Conservation (phyloP, 2,329 filamentous ascomycete genomes). For the Didymella pinodella region DNA sequence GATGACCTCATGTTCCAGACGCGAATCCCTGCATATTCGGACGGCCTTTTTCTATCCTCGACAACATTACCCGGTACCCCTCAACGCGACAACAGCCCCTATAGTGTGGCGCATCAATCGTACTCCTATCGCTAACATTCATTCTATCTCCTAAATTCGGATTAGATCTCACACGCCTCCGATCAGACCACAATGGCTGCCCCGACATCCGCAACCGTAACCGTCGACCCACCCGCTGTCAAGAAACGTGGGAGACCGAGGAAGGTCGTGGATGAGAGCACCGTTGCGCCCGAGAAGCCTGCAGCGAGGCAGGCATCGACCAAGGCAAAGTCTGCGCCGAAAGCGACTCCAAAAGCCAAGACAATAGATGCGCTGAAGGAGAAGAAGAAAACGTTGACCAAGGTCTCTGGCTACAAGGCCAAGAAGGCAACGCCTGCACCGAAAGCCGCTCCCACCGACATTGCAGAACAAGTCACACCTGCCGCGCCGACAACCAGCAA, state of each 20-base stretch:
- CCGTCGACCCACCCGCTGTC: conserved; percentile 23
- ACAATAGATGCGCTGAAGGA: conserved; percentile 21
- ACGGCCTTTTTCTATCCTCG: conserved; percentile 26
- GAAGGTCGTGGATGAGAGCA: conserved; percentile 39
- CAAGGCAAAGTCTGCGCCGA: conserved; percentile 27
- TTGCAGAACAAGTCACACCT: conserved; percentile 32
- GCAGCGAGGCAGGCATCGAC: conserved; percentile 35
- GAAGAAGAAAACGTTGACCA: conserved; percentile 26
- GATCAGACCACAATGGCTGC: conserved; percentile 10
- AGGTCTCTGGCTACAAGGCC: conserved; percentile 20
- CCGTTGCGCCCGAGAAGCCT: conserved; percentile 27
- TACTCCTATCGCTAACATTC: not conserved
- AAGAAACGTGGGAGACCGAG: conserved; percentile 48
- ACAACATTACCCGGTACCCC: conserved; percentile 22
- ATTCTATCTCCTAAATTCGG: not conserved
- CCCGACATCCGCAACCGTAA: conserved; percentile 23
- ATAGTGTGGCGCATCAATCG: conserved; percentile 22
- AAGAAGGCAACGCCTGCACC: conserved; percentile 24
- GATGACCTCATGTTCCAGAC: conserved; percentile 17
- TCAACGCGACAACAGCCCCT: conserved; percentile 28
- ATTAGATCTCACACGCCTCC: too few relatives aligned
- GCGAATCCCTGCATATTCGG: conserved; percentile 17
- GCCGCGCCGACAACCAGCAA: conserved; percentile 40
- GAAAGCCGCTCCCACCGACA: conserved; percentile 22
- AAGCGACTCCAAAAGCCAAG: conserved; percentile 26